Evolutionary conservation across 495 filamentous ascomycete species (phyloP), one percentile per base, ranked within the genome.

Genomic region (Aspergillus heteromorphus): DNA sequence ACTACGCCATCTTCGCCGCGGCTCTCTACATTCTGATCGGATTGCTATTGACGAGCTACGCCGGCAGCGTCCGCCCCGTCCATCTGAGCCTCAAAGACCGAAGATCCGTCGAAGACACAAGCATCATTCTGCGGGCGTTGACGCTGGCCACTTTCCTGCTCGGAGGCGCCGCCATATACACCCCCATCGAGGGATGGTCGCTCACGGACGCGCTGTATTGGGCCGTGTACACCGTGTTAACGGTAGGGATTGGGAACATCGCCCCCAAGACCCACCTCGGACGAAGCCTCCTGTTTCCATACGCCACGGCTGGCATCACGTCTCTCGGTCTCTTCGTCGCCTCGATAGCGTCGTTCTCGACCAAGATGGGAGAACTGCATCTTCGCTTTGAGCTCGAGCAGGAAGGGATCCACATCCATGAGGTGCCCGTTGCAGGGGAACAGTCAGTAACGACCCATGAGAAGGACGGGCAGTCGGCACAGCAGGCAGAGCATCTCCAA

Each of bases 41-140:
- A 4, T 77, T 77, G 0, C 70, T 95, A 42, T 83, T 95, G 77
- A 64, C 81, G 0, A 57, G 87, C 4, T 95, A 89, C 0, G 81
- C 86, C 17, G 76, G 76, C 56, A 87, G 88, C 8, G 86, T 88
- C 3, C 73, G 72, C 29, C 63, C 56, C 4, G 83, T 80, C 2
- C 83, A 87, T 54, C 91, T 89, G 54, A 71, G 69, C 5, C 84
- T 79, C 40, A 81, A 89, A 48, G 92, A 90, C 66, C 79, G 83
- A 38, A 76, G 91, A 23, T 91, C 85, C 2, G 76, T 77, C 40
- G 82, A 81, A 53, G 89, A 95, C 67, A 78, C 91, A 20, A 93
- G 89, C 0, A 68, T 96, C 29, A 95, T 95, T 88, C 69, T 95
- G 23, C 91, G 95, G 60, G 95, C 89, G 1, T 92, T 93, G 61